These are phyloP conservation scores for Picocystis salinarum DNA, from an alignment of 139 green algal genomes.

Conservation along the genomic window DNA sequence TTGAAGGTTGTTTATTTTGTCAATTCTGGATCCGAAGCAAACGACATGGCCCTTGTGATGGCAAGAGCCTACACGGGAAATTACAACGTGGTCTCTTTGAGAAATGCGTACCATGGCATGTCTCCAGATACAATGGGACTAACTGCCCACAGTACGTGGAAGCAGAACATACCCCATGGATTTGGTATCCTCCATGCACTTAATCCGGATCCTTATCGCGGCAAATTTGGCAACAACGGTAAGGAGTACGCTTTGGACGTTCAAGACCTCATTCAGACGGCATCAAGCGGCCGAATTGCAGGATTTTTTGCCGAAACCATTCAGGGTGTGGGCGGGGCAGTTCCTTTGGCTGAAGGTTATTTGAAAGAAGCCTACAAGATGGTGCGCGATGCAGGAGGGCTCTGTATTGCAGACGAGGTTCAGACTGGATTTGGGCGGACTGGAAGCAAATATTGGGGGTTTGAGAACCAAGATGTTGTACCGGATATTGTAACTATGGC, in stretches of 20 bases:
- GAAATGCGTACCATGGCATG: conserved; percentile 89
- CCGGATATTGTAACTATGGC: conserved; percentile 90
- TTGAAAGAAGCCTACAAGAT: conserved; percentile 70
- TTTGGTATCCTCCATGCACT: conserved; percentile 72
- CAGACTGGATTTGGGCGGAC: conserved; percentile 94
- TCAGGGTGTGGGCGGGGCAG: conserved; percentile 68
- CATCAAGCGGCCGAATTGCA: conserved; percentile 47
- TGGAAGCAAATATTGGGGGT: conserved; percentile 84
- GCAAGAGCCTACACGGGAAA: conserved; percentile 51
- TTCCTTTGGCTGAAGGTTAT: conserved; percentile 65
- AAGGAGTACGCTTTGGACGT: conserved; percentile 47
- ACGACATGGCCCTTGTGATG: conserved; percentile 69
- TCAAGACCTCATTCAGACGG: conserved; percentile 37
- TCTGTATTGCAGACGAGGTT: conserved; percentile 95
- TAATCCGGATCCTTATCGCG: conserved; percentile 81
- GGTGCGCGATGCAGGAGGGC: conserved; percentile 61
- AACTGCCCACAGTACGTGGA: conserved; percentile 79
- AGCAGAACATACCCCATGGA: conserved; percentile 63
- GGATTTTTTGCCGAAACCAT: conserved; percentile 88
- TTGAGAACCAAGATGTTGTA: conserved; percentile 67
- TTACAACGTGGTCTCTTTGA: conserved; percentile 71
- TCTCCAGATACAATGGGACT: conserved; percentile 65
- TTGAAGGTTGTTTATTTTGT: conserved; percentile 64
- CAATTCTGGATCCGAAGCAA: conserved; percentile 64
- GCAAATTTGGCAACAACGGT: conserved; percentile 65